Conservation (phyloP, 1,284 basidiomycete species). For the Moniliophthora roreri region DNA sequence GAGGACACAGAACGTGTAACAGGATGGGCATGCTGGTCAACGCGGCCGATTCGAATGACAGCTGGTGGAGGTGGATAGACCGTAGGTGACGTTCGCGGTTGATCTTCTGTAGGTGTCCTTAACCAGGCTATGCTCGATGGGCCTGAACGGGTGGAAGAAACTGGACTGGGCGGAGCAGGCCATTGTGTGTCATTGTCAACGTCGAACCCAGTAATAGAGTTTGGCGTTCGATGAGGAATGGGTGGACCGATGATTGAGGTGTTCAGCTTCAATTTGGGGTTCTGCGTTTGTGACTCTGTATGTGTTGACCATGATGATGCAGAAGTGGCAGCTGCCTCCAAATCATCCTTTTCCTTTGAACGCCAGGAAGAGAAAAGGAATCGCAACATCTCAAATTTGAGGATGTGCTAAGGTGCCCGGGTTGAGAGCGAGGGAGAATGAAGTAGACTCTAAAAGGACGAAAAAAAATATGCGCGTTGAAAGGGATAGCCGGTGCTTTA, state of each 20-base stretch:
- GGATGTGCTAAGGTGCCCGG: too few relatives aligned
- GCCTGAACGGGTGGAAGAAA: conserved; percentile 21
- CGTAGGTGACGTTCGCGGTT: conserved; percentile 15
- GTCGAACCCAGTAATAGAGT: conserved; percentile 32
- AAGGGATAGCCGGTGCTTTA: too few relatives aligned
- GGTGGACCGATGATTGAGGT: conserved; percentile 32
- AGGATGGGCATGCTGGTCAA: conserved; percentile 4
- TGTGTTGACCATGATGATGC: background rate
- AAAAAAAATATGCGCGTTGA: background rate
- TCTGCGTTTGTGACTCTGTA: background rate
- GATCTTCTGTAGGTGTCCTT: conserved; percentile 17
- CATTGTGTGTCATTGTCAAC: conserved; percentile 12
- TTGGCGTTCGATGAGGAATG: conserved; percentile 28
- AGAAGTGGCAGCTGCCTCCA: background rate
- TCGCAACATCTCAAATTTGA: background rate
- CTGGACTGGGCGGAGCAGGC: conserved; percentile 14
- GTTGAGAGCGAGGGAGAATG: background rate
- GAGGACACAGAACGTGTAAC: conserved; percentile 21
- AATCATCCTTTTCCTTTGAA: background rate
- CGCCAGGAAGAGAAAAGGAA: conserved; percentile 1
- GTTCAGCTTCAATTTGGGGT: conserved; percentile 17
- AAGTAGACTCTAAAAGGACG: background rate
- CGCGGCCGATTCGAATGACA: background rate
- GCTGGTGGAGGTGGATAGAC: conserved; percentile 20
- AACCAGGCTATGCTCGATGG: conserved; percentile 41